A percentile compares a stretch with the other conserved stretches of the same genome.
Conservation (phyloP, 129 eudicot genomes). For the Saposhnikovia divaricata region DNA sequence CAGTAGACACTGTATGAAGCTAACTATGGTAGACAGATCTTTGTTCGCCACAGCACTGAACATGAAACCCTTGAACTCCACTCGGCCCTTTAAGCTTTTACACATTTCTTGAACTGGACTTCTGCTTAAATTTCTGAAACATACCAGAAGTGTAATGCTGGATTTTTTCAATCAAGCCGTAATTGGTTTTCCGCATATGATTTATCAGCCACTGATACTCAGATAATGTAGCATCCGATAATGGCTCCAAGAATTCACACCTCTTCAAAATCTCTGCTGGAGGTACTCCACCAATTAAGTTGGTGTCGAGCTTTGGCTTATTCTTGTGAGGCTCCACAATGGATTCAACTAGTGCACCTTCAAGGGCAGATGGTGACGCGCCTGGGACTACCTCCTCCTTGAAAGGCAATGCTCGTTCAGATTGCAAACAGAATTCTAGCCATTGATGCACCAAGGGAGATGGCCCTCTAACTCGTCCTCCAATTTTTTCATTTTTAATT, state of each 20-base stretch:
- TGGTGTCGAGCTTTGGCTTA: slow-evolving; percentile 71
- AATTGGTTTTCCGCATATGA: slow-evolving; percentile 31
- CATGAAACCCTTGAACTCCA: neutral
- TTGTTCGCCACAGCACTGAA: neutral
- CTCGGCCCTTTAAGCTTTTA: neutral
- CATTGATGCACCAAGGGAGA: slow-evolving; percentile 90
- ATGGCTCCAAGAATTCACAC: slow-evolving; percentile 85
- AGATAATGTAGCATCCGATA: slow-evolving; percentile 54
- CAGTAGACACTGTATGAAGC: neutral
- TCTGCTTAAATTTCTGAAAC: neutral
- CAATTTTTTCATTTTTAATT: slow-evolving; percentile 35
- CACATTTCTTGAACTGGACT: neutral
- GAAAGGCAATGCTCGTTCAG: slow-evolving; percentile 64
- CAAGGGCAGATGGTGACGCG: slow-evolving; percentile 66
- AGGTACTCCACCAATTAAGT: slow-evolving; percentile 62
- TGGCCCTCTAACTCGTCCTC: slow-evolving; percentile 84
- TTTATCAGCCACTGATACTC: slow-evolving; percentile 62
- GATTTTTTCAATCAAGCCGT: slow-evolving; percentile 20
- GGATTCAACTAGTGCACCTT: slow-evolving; percentile 16
- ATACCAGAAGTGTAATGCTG: slow-evolving; percentile 10
- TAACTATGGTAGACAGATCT: neutral
- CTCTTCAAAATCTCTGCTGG: slow-evolving; percentile 58
- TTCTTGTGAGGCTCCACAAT: slow-evolving; percentile 25
- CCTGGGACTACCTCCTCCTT: slow-evolving; percentile 67
- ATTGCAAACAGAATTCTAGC: slow-evolving; percentile 80